Conservation (phyloP, 208 protist species). For the Trypanosomatidae sp. region DNA sequence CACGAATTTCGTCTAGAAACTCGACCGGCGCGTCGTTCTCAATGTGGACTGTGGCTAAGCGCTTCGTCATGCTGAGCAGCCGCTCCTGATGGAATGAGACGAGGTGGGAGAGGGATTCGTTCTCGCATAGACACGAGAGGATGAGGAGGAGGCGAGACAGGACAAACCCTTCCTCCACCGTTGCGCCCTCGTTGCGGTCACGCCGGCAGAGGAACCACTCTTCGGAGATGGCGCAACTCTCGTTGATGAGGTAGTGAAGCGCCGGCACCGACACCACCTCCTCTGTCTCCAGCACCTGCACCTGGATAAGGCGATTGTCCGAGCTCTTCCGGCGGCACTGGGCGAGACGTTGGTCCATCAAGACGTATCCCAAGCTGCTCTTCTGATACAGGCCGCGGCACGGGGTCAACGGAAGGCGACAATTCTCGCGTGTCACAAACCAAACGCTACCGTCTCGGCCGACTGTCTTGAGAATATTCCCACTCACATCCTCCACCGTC, state of each 20-base stretch:
- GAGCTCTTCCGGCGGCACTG: conserved; percentile 51
- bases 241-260: conserved; percentile 54
- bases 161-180: conserved; percentile 79
- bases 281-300: conserved; percentile 43
- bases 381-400: conserved; percentile 24
- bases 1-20: conserved; percentile 78
- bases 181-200: conserved; percentile 35
- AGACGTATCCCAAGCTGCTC: conserved; percentile 61
- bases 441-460: conserved; percentile 32
- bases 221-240: conserved; percentile 44
- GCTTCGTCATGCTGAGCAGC: conserved; percentile 63
- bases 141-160: conserved; percentile 85
- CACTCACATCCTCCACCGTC: conserved; percentile 52
- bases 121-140: conserved; percentile 83
- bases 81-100: conserved; percentile 50
- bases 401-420: conserved; percentile 66
- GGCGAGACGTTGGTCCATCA: conserved; percentile 58
- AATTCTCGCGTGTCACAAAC: conserved; percentile 67
- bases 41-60: conserved; percentile 67
- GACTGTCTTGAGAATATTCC: conserved; percentile 45
- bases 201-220: conserved; percentile 54
- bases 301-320: conserved; percentile 34
- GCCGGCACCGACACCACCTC: conserved; percentile 35
- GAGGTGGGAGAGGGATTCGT: conserved; percentile 58
- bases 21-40: conserved; percentile 70